Base-by-base conservation (phyloP, 1,139 yeast species). In the Protomyces gravidus region DNA sequence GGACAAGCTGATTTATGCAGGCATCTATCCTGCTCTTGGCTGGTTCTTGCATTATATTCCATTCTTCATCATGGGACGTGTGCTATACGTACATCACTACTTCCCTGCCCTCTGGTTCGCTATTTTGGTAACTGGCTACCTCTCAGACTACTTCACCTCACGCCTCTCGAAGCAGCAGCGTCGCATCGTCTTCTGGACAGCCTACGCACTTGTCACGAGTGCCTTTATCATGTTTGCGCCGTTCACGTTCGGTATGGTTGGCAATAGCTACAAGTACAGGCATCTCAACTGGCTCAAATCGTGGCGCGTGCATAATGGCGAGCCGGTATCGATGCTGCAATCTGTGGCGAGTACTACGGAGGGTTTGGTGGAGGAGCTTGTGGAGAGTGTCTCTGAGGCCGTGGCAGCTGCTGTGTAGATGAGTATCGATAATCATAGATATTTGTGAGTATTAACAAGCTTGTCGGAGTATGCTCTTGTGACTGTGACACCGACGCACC, bases 41-140 rank as follows among this genome's bases (percentile, higher is more conserved):
- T 94, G 98, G 98, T 84, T 89, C 65, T 78, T 92, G 72, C 98
- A 94, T 74, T 94, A 78, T 73, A 72, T 85, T 69, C 97, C 99
- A 47, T 92, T 92, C 72, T 81, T 86, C 55, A 78, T 90, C 65
- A 92, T 92, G 98, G 89, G 96, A 27, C 86, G 99, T 78, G 97
- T 94, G 65, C 89, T 96, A 3, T 92, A 94, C 71, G 92, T 92
- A 49, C 99, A 92, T 73, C 99, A 92, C 75, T 92, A 92, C 73
- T 80, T 89, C 68, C 99, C 99, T 30, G 97, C 98, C 0, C 80
- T 90, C 66, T 92, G 90, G 76, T 92, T 94, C 75, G 97, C 97
- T 62, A 83, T 92, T 79, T 75, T 92, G 66, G 84, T 89, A 30
- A 79, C 86, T 69, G 82, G 85, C 61, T 92, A 86, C 75, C 77